Percentiles rank a stretch among this genome's conserved stretches.
Conservation (phyloP, 2,329 filamentous ascomycete species). For the Stagonosporopsis vannaccii region DNA sequence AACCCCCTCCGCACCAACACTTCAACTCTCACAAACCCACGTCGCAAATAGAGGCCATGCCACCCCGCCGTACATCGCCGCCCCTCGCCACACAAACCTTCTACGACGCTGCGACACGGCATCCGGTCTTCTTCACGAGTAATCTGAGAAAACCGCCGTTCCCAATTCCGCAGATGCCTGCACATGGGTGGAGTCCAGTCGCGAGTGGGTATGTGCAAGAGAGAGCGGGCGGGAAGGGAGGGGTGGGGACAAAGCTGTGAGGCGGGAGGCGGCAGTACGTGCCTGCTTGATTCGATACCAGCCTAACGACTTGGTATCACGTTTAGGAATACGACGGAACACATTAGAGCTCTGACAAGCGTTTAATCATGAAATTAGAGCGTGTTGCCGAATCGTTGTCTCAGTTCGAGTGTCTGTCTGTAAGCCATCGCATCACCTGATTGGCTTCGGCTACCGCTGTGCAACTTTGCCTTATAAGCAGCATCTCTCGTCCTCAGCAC, state of each 20-base stretch:
- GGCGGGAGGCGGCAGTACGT: neutral
- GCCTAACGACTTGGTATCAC: no score
- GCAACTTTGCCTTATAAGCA: no score
- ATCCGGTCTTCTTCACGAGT: constrained; percentile 80
- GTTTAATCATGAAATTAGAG: no score
- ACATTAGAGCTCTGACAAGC: no score
- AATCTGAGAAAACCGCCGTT: constrained; percentile 65
- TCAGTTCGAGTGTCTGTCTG: no score
- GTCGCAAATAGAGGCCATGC: constrained; percentile 61
- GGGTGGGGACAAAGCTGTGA: constrained; percentile 41
- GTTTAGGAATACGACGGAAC: no score
- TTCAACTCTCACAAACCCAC: constrained; percentile 34
- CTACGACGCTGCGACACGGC: constrained; percentile 67
- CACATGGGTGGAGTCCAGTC: constrained; percentile 52
- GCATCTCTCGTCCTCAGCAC: no score
- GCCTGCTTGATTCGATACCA: no score
- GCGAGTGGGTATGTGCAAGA: constrained; percentile 54
- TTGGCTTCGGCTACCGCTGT: no score
- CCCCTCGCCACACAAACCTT: constrained; percentile 26
- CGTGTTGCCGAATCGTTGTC: no score
- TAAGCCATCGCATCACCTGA: no score
- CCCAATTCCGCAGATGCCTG: constrained; percentile 46
- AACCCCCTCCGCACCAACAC: constrained; percentile 8
- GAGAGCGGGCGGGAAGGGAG: constrained; percentile 19
- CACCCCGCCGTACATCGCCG: constrained; percentile 39